These are phyloP conservation scores for Jamesozyma gamospora DNA, from an alignment of 805 yeast genomes.

Conservation along the genomic window DNA sequence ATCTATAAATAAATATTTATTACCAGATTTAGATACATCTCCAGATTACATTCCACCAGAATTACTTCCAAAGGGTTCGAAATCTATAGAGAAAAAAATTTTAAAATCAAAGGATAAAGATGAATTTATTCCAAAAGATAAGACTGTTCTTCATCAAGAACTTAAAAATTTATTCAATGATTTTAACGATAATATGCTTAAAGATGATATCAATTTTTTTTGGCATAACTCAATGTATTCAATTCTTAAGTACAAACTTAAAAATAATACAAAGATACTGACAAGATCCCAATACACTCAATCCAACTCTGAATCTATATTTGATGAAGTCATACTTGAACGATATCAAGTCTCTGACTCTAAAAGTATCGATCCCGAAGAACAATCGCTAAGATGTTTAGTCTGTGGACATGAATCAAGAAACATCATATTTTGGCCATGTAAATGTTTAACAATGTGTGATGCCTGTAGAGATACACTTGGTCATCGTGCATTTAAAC, in stretches of 20 bases:
- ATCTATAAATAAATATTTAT: constrained; percentile 7
- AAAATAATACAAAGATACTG: constrained; percentile 15
- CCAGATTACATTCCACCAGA: constrained; percentile 18
- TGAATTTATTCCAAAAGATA: constrained; percentile 4
- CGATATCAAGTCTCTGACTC: constrained; percentile 1
- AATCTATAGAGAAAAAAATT: not conserved
- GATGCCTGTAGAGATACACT: constrained; percentile 71
- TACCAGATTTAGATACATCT: constrained; percentile 24
- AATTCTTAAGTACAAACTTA: constrained; percentile 18
- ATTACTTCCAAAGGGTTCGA: not conserved
- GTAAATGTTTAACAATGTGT: constrained; percentile 81
- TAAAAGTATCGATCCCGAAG: constrained; percentile 7
- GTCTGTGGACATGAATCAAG: constrained; percentile 70
- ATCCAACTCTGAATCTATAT: constrained; percentile 22
- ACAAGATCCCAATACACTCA: constrained; percentile 30
- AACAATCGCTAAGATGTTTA: constrained; percentile 49
- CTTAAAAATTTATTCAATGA: constrained; percentile 3
- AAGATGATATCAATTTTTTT: constrained; percentile 9
- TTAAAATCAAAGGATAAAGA: constrained; percentile 1
- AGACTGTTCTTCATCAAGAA: constrained; percentile 5
- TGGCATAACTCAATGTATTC: constrained; percentile 26
- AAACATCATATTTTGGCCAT: constrained; percentile 84
- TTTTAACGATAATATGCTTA: constrained; percentile 11
- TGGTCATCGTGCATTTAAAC: constrained; percentile 59
- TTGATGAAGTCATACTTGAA: constrained; percentile 23